A percentile compares a stretch with the other conserved stretches of the same genome.
phyloP scores from a whole-genome alignment of 352 stramenopile genomes.

The Elongisporangium prolatum region DNA sequence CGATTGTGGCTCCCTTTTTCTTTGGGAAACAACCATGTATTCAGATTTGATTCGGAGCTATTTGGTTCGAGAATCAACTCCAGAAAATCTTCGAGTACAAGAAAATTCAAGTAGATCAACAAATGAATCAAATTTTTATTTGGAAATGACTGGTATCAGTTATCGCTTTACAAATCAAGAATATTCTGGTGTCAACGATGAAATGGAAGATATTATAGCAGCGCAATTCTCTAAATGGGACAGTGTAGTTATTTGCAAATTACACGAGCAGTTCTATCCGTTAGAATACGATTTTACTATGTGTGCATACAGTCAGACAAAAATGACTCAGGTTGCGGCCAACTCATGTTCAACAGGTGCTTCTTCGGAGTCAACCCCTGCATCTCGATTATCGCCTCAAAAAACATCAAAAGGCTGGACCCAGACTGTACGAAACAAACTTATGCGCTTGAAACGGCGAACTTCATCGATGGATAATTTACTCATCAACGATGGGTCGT shows the following conservation, averaged over 20 bases:
- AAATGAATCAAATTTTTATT: constrained; percentile 46
- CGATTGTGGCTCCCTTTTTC: background rate
- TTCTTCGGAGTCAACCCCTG: constrained; percentile 1
- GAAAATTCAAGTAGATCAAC: constrained; percentile 9
- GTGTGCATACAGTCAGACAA: constrained; percentile 8
- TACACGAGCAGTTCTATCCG: constrained; percentile 45
- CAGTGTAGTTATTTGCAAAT: constrained; percentile 21
- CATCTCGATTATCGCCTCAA: constrained; percentile 18
- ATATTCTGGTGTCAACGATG: constrained; percentile 12
- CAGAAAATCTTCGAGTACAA: background rate
- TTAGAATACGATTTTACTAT: constrained; percentile 41
- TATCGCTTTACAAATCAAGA: constrained; percentile 31
- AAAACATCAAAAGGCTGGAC: constrained; percentile 36
- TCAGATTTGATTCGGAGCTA: constrained; percentile 53
- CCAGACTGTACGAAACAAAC: constrained; percentile 45
- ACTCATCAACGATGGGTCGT: constrained; percentile 60
- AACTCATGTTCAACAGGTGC: constrained; percentile 10
- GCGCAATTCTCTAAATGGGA: constrained; percentile 24
- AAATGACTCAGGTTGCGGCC: constrained; percentile 8
- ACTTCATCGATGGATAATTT: constrained; percentile 72
- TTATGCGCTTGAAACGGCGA: constrained; percentile 51
- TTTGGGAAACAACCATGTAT: constrained; percentile 54
- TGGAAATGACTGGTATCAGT: constrained; percentile 56
- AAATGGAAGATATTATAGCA: constrained; percentile 19
- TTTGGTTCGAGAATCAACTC: constrained; percentile 32